phyloP scores from a whole-genome alignment of 1,139 yeast species.

The Nakaseomyces uthaithaninus region DNA sequence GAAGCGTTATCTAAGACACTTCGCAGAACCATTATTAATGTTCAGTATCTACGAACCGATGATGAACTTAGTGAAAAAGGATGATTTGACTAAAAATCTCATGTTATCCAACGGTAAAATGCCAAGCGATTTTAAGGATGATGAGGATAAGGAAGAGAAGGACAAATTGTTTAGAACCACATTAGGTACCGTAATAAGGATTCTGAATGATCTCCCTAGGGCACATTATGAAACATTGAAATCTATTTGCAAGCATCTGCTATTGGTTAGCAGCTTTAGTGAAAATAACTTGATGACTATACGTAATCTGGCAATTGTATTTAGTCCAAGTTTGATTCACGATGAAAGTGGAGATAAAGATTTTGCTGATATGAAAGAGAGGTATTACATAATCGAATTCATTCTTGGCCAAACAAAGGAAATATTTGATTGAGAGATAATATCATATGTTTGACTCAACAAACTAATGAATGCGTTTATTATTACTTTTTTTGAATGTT shows the following conservation, averaged over 20 bases:
- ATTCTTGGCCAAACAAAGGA: conserved; percentile 44
- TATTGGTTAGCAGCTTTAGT: conserved; percentile 44
- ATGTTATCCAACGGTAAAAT: conserved; percentile 10
- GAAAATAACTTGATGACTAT: conserved; percentile 65
- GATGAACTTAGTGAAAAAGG: conserved; percentile 41
- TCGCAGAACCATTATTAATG: conserved; percentile 80
- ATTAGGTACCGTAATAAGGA: conserved; percentile 32
- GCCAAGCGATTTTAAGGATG: neutral
- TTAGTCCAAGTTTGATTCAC: conserved; percentile 87
- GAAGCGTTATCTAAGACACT: conserved; percentile 74
- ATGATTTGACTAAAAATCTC: conserved; percentile 18
- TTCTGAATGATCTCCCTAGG: conserved; percentile 46
- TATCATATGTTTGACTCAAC: too few species aligned
- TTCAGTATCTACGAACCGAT: conserved; percentile 58
- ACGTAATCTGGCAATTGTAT: conserved; percentile 81
- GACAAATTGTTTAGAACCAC: conserved; percentile 12
- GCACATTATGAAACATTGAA: conserved; percentile 58
- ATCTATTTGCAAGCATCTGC: conserved; percentile 56
- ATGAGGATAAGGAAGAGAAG: conserved; percentile 5
- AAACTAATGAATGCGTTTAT: too few species aligned
- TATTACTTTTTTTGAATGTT: too few species aligned
- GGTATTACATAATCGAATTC: conserved; percentile 74
- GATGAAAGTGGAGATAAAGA: conserved; percentile 78
- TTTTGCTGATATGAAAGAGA: conserved; percentile 72
- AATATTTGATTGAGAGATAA: conserved; percentile 9